phyloP scores from a whole-genome alignment of 2,329 filamentous ascomycete species.

The Ceratocystiopsis sp. region DNA sequence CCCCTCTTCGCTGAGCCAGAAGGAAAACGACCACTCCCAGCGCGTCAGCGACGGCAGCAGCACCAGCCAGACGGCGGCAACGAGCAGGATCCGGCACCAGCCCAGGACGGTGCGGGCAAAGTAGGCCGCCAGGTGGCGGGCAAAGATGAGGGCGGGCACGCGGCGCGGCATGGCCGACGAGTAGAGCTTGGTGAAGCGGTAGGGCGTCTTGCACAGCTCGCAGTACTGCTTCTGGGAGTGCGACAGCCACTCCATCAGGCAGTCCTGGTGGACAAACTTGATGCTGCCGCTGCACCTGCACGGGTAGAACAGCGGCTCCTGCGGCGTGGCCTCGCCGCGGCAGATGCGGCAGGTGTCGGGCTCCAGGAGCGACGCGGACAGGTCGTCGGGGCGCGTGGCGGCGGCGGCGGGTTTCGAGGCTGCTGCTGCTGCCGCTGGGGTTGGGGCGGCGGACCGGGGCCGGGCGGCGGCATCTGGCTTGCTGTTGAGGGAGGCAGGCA shows the following conservation, averaged over 20 bases:
- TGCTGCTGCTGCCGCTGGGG: no score
- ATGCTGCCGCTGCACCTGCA: slow-evolving; percentile 99
- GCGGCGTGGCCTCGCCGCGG: slow-evolving; percentile 63
- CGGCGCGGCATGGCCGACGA: slow-evolving; percentile 79
- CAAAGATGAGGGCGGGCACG: slow-evolving; percentile 65
- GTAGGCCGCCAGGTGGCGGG: slow-evolving; percentile 62
- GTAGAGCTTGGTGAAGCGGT: slow-evolving; percentile 96
- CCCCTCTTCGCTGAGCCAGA: slow-evolving; percentile 81
- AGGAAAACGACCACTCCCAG: slow-evolving; percentile 80
- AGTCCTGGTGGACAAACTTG: slow-evolving; percentile 95
- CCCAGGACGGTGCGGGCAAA: slow-evolving; percentile 52
- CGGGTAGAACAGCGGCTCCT: slow-evolving; percentile 86
- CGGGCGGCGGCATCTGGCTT: no score
- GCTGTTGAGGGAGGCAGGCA: no score
- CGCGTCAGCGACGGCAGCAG: slow-evolving; percentile 83
- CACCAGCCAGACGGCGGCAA: slow-evolving; percentile 74
- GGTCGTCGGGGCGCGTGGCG: no score
- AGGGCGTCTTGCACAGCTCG: slow-evolving; percentile 96
- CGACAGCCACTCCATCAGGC: slow-evolving; percentile 95
- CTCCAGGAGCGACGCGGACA: slow-evolving; percentile 18
- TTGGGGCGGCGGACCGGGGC: no score
- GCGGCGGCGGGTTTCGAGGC: no score
- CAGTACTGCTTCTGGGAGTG: slow-evolving; percentile 99
- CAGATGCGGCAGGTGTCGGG: slow-evolving; percentile 93
- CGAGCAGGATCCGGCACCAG: slow-evolving; percentile 63